Evolutionary conservation across 371 early-diverging fungal genomes (phyloP).

Genomic region (Mortierella sp.): DNA sequence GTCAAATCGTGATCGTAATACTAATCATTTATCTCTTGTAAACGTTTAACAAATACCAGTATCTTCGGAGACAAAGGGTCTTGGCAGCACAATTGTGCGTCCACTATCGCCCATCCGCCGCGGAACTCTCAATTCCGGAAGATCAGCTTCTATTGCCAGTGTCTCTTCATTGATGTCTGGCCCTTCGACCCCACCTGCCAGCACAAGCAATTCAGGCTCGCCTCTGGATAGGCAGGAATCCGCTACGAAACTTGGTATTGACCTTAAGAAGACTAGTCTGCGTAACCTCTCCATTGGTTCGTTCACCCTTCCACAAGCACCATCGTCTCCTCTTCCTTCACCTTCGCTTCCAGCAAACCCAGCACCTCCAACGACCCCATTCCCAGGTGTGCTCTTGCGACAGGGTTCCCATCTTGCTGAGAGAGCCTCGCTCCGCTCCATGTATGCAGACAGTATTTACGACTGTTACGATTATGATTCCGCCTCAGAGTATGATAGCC

Average conservation of each 20-base stretch:
- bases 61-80: background rate
- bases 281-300: slow-evolving; percentile 24
- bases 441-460: slow-evolving; percentile 56
- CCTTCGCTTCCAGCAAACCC: slow-evolving; percentile 21
- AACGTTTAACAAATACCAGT: no score
- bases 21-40: no score
- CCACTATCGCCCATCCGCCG: slow-evolving; percentile 56
- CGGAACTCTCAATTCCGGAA: slow-evolving; percentile 13
- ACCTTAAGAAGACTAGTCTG: slow-evolving; percentile 13
- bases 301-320: slow-evolving; percentile 42
- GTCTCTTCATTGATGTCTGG: slow-evolving; percentile 38
- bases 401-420: slow-evolving; percentile 44
- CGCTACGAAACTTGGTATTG: background rate
- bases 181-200: slow-evolving; percentile 24
- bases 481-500: slow-evolving; percentile 33
- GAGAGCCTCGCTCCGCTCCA: slow-evolving; percentile 44
- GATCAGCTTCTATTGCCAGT: slow-evolving; percentile 26
- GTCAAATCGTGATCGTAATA: background rate
- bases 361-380: slow-evolving; percentile 11
- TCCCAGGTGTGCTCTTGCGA: slow-evolving; percentile 38
- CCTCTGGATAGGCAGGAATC: slow-evolving; percentile 19
- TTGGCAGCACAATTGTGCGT: slow-evolving; percentile 29
- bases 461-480: slow-evolving; percentile 56
- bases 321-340: slow-evolving; percentile 49
- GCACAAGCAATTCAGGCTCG: background rate